Evolutionary conservation across 345 rosid species (phyloP).

Genomic region (Eucalyptus sideroxylon): DNA sequence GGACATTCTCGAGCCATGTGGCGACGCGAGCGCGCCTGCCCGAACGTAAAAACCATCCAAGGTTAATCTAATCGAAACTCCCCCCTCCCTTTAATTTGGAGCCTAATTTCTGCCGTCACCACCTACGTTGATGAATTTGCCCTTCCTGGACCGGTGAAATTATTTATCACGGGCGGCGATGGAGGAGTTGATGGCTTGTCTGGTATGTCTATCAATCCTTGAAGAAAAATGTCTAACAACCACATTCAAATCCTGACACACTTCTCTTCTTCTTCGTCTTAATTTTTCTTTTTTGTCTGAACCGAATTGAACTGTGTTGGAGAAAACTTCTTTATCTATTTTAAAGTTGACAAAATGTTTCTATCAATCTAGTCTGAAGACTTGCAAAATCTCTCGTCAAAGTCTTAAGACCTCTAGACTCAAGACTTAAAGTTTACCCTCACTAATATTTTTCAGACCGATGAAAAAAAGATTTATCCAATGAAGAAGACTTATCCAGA

Average conservation of each 20-base stretch:
- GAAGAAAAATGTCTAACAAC: neutral
- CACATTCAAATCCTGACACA: neutral
- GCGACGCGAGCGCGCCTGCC: accelerated
- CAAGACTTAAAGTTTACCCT: too few species aligned
- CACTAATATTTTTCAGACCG: too few species aligned
- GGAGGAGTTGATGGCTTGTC: neutral
- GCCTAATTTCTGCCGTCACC: neutral
- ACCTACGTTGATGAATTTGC: neutral
- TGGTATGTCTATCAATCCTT: neutral
- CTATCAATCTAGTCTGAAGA: too few species aligned
- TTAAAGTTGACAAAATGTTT: too few species aligned
- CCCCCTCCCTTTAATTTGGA: neutral
- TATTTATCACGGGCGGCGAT: neutral
- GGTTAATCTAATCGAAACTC: too few species aligned
- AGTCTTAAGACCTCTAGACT: too few species aligned
- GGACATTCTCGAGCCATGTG: too few species aligned
- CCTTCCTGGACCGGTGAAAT: neutral
- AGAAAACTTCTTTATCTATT: too few species aligned
- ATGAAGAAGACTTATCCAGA: too few species aligned
- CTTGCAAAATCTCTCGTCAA: too few species aligned
- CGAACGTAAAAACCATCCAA: too few species aligned
- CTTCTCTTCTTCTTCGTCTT: neutral
- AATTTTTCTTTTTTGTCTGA: neutral
- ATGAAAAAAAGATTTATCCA: too few species aligned
- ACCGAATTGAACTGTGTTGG: neutral